phyloP scores from a whole-genome alignment of 805 yeast genomes.

The Metschnikowia proteae region DNA sequence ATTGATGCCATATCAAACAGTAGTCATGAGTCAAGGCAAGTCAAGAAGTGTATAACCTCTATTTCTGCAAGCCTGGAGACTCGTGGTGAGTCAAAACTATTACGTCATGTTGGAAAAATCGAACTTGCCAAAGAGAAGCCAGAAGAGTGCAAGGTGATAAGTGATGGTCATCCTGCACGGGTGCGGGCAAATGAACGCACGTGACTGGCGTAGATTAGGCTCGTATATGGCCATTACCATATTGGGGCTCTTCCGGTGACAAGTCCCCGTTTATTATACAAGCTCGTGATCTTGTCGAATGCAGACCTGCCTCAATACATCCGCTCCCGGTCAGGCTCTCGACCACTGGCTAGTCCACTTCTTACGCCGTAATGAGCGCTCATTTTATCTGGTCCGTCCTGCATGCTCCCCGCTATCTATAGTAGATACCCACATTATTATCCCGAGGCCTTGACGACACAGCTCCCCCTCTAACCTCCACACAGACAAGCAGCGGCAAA shows the following conservation, averaged over 20 bases:
- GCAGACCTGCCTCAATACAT: too few species aligned
- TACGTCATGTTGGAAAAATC: too few species aligned
- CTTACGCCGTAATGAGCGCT: not conserved
- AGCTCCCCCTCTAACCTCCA: not conserved
- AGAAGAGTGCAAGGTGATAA: not conserved
- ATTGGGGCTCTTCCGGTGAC: too few species aligned
- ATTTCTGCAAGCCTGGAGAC: not conserved
- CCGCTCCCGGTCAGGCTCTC: too few species aligned
- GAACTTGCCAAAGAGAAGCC: not conserved
- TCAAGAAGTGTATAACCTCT: too few species aligned
- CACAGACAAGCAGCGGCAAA: too few species aligned
- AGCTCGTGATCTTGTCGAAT: too few species aligned
- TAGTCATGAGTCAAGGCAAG: too few species aligned
- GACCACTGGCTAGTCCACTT: not conserved
- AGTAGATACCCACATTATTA: not conserved
- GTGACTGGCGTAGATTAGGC: not conserved
- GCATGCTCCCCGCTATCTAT: conserved; percentile 1
- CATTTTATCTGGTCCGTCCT: not conserved
- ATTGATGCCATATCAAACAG: too few species aligned
- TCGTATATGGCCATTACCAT: too few species aligned
- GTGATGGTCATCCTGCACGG: conserved; percentile 2
- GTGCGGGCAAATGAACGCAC: not conserved
- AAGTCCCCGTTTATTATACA: too few species aligned
- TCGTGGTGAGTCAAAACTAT: not conserved
- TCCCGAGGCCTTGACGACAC: not conserved